Evolutionary conservation across 441 rosid species (phyloP).

Genomic region (Erodium texanum): DNA sequence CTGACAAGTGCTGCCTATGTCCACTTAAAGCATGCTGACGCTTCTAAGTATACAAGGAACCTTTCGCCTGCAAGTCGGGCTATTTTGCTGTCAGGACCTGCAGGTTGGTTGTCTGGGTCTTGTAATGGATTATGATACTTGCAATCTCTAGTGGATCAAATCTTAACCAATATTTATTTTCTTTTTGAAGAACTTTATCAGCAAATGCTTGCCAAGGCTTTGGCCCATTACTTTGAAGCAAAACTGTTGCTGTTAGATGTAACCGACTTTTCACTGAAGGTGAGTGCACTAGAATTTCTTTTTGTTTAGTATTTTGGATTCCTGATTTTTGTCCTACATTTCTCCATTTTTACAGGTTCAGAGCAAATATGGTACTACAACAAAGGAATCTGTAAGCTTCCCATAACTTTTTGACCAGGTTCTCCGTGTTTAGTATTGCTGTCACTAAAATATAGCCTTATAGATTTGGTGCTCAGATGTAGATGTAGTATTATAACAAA

Average conservation of each 20-base stretch:
- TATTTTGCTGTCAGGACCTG: constrained; percentile 9
- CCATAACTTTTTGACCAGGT: background rate
- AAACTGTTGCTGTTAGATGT: constrained; percentile 22
- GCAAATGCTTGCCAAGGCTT: constrained; percentile 23
- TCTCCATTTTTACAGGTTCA: constrained; percentile 19
- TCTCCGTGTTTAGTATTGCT: background rate
- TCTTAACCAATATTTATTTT: background rate
- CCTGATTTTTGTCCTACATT: background rate
- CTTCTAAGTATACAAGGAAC: constrained; percentile 36
- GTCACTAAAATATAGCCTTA: background rate
- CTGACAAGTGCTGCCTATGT: constrained; percentile 84
- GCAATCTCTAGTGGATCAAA: background rate
- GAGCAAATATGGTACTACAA: constrained; percentile 20
- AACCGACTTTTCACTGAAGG: constrained; percentile 22
- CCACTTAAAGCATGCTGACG: constrained; percentile 80
- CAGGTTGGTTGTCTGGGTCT: background rate
- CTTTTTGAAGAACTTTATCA: constrained; percentile 18
- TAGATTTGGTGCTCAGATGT: background rate
- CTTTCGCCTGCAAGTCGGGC: constrained; percentile 7
- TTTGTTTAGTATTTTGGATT: background rate
- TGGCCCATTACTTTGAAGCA: constrained; percentile 23
- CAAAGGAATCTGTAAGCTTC: constrained; percentile 18
- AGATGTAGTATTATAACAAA: too few species aligned
- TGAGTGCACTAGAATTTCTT: background rate
- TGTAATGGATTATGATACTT: background rate